A percentile compares a stretch with the other conserved stretches of the same genome.
Evolutionary conservation across 306 rosid species (phyloP).

Genomic region (Ormosia semicastrata): DNA sequence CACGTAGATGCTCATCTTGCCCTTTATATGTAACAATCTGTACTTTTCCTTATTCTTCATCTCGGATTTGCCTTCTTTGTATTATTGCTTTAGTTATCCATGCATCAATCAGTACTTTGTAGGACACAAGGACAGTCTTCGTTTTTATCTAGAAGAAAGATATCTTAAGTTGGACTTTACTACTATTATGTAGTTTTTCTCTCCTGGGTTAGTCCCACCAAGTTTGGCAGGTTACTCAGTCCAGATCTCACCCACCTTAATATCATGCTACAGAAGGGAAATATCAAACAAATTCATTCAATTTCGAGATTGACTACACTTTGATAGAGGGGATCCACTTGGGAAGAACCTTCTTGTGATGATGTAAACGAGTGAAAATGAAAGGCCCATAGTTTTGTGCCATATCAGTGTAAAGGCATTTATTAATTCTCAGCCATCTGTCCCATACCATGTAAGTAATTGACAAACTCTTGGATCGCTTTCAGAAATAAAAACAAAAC

Average conservation of each 20-base stretch:
- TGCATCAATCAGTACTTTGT: constrained; percentile 27
- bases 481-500: constrained; percentile 26
- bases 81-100: constrained; percentile 23
- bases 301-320: constrained; percentile 36
- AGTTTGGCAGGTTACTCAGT: constrained; percentile 18
- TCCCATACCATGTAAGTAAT: neutral
- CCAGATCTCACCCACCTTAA: constrained; percentile 6
- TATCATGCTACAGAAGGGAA: neutral
- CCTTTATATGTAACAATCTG: neutral
- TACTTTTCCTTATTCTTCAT: constrained; percentile 22
- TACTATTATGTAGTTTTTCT: constrained; percentile 4
- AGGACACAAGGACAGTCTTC: constrained; percentile 18
- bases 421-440: constrained; percentile 18
- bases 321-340: constrained; percentile 33
- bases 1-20: constrained; percentile 27
- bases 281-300: constrained; percentile 26
- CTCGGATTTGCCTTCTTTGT: constrained; percentile 9
- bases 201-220: constrained; percentile 29
- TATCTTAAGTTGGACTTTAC: neutral
- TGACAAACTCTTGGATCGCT: constrained; percentile 16
- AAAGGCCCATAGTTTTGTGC: constrained; percentile 31
- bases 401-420: constrained; percentile 25
- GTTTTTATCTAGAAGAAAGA: constrained; percentile 5
- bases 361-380: constrained; percentile 35
- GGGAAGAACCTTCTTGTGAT: constrained; percentile 14